phyloP scores from a whole-genome alignment of 768 basidiomycete species.

The Albatrellus ellisii region DNA sequence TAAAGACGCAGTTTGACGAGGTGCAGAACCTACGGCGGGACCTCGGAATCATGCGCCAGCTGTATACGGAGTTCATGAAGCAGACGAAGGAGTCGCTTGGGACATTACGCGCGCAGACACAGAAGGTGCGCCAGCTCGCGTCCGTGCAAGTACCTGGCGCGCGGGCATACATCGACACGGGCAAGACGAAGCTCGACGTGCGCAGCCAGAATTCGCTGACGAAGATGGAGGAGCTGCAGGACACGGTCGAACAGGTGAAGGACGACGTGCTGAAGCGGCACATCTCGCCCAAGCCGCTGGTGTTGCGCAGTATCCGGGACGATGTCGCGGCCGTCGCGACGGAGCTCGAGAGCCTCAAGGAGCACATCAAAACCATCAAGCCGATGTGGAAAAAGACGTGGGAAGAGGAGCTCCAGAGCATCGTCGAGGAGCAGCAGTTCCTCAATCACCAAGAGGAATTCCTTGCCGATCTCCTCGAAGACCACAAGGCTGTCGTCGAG shows the following conservation, averaged over 20 bases:
- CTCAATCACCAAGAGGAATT: conserved; percentile 88
- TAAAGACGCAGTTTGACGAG: conserved; percentile 90
- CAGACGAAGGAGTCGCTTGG: conserved; percentile 80
- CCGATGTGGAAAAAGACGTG: conserved; percentile 99
- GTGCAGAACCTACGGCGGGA: conserved; percentile 90
- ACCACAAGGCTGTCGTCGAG: conserved; percentile 79
- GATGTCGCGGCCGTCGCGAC: conserved; percentile 52
- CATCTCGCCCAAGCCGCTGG: conserved; percentile 63
- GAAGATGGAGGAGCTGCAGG: conserved; percentile 86
- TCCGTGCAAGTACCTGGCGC: conserved; percentile 73
- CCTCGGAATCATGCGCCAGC: conserved; percentile 84
- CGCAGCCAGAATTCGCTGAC: conserved; percentile 86
- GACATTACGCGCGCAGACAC: conserved; percentile 70
- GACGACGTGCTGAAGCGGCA: conserved; percentile 87
- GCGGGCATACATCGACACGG: conserved; percentile 78
- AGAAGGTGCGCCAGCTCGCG: conserved; percentile 80
- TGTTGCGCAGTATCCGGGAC: conserved; percentile 58
- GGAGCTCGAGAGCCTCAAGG: conserved; percentile 66
- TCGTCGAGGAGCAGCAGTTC: conserved; percentile 95
- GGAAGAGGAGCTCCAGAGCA: conserved; percentile 92
- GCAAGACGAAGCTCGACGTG: conserved; percentile 82
- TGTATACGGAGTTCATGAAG: conserved; percentile 89
- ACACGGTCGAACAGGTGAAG: conserved; percentile 78
- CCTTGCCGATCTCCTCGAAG: conserved; percentile 76
- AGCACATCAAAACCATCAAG: conserved; percentile 79